Evolutionary conservation across 768 basidiomycete genomes (phyloP).

Genomic region (Gymnopilus dilepis): DNA sequence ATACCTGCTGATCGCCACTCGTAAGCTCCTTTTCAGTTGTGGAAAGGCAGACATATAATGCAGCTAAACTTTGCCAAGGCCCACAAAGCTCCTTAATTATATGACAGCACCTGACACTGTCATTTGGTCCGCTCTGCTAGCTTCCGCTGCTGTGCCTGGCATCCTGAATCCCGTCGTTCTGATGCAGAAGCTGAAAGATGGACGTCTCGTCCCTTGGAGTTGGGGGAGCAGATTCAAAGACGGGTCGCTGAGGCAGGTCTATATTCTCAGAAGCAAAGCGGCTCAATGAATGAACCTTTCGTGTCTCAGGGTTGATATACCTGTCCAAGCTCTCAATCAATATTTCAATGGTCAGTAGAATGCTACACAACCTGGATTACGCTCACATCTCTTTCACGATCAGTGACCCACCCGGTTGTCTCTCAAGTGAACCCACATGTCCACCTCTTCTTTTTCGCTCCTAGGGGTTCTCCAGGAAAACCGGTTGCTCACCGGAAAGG

Average conservation of each 20-base stretch:
- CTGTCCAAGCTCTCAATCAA: conserved; percentile 84
- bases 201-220: conserved; percentile 86
- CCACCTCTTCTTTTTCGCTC: conserved; percentile 94
- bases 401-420: conserved; percentile 92
- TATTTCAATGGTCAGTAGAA: conserved; percentile 75
- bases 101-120: conserved; percentile 93
- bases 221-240: conserved; percentile 96
- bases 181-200: conserved; percentile 88
- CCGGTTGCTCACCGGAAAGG: conserved; percentile 95
- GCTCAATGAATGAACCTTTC: neutral
- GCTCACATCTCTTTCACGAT: conserved; percentile 14
- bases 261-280: neutral
- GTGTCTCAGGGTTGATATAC: conserved; percentile 84
- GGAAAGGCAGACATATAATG: neutral
- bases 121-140: conserved; percentile 81
- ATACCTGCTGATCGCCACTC: conserved; percentile 91
- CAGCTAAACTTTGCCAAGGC: conserved; percentile 48
- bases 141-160: conserved; percentile 94
- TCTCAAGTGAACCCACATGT: conserved; percentile 94
- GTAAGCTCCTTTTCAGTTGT: conserved; percentile 37
- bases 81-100: conserved; percentile 95
- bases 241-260: conserved; percentile 76
- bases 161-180: conserved; percentile 95
- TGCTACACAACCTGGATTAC: neutral
- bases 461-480: conserved; percentile 85